Conservation (phyloP, 371 early-diverging fungal species). For the Mucor saturninus region DNA sequence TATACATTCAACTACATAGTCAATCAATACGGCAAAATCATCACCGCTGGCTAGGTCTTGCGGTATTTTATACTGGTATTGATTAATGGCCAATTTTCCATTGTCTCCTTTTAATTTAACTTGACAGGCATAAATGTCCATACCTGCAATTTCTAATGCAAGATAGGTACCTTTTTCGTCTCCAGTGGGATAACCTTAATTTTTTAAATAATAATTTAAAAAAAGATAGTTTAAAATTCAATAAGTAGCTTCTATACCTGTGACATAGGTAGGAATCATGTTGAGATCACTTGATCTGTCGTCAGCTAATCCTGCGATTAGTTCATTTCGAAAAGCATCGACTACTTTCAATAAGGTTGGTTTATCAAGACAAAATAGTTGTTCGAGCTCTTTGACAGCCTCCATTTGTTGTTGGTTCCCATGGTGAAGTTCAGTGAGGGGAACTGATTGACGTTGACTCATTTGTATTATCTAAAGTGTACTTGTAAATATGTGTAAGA, state of each 20-base stretch:
- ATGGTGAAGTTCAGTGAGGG: conserved; percentile 23
- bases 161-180: conserved; percentile 87
- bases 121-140: conserved; percentile 61
- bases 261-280: conserved; percentile 59
- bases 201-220: no score
- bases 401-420: conserved; percentile 26
- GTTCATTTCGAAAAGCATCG: conserved; percentile 37
- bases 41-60: conserved; percentile 75
- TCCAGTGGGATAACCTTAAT: conserved; percentile 76
- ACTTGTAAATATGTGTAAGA: background rate
- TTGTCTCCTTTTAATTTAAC: conserved; percentile 55
- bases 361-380: conserved; percentile 35
- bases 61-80: conserved; percentile 78
- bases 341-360: conserved; percentile 32
- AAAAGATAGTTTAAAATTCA: background rate
- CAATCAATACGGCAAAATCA: conserved; percentile 71
- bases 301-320: conserved; percentile 45
- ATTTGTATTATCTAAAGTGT: conserved; percentile 4
- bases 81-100: conserved; percentile 55
- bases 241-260: conserved; percentile 32
- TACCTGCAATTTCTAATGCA: conserved; percentile 92
- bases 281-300: conserved; percentile 55
- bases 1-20: conserved; percentile 83
- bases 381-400: conserved; percentile 38
- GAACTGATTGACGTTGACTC: conserved; percentile 32